Evolutionary conservation across 257 asterid genomes (phyloP), one percentile per base, ranked within the genome.

Genomic region (Thymus quinquecostatus): DNA sequence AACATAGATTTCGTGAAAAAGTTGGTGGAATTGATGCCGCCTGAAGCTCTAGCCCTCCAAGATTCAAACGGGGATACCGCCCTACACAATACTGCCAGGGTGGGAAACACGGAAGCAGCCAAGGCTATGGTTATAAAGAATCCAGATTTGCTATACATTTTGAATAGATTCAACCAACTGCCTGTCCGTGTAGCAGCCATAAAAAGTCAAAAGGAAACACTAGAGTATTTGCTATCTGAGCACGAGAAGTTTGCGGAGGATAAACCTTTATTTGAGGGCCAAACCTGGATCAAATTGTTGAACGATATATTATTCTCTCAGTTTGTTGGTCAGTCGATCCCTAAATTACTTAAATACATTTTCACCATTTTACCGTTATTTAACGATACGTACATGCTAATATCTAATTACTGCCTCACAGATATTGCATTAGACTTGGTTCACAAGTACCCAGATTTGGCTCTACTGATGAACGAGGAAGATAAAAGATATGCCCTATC

Each of bases 361-460:
- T n/a, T n/a, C n/a, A n/a, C n/a, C n/a, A n/a, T n/a, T n/a, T n/a
- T n/a, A n/a, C n/a, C n/a, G n/a, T n/a, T n/a, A n/a, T n/a, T n/a
- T n/a, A n/a, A n/a, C n/a, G n/a, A n/a, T n/a, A n/a, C n/a, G n/a
- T n/a, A n/a, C n/a, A n/a, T n/a, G n/a, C n/a, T n/a, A n/a, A n/a
- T 33, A 33, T 28, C 8, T 11, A 1, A 33, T 33, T 33, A 33
- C 3, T 33, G 38, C 3, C 30, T 2, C 13, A 2, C 27, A 77
- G 81, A 77, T 66, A 13, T 71, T 21, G 81, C 74, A 50, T 13
- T 40, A 2, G 51, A 50, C 27, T 77, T 77, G 81, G 70, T 54
- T 44, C 13, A 34, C 2, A 66, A 65, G 14, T 71, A 58, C 38
- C 38, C 38, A 33, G 38, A 33, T 33, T 33, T 33, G 38, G 38